Evolutionary conservation across 2,329 filamentous ascomycete genomes (phyloP), one percentile per base, ranked within the genome.

Genomic region (Fusarium sororula): DNA sequence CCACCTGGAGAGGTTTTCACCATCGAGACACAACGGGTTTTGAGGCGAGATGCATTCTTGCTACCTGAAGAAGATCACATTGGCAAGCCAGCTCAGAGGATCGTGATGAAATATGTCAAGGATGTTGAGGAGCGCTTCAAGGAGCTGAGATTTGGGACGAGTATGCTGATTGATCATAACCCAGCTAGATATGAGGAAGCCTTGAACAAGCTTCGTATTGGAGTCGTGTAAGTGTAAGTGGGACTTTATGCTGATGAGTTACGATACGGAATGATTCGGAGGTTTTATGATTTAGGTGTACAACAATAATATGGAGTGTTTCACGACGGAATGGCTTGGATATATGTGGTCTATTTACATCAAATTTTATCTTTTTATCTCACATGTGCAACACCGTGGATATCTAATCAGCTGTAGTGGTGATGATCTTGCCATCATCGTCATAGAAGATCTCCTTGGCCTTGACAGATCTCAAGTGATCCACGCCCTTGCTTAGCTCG

Each of bases 1-100:
- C 93, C 93, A 3, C 93, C 93, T 0, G 93, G 93, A 2, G 93
- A 95, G 79, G 91, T 95, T 1, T 94, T 95, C 77, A 85, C 90
- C 5, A 87, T 95, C 6, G 92, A 94, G 82, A 91, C 87, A 30
- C 90, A 90, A 79, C 86, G 87, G 14, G 92, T 93, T 8, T 83
- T 94, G 68, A 87, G 92, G 73, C 84, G 92, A 18, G 90, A 93
- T 77, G 90, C 91, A 0, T 92, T 93, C 48, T 76, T 87, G 77
- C 81, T 76, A 67, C 83, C 78, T 30, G 83, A 81, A 9, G 82
- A 84, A 47, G 86, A 86, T 60, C 83, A 86, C 24, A 81, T 92
- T n/a, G 91, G 91, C 0, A 84, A 88, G 55, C 92, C 91, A 14
- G 93, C 93, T 12, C 90, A 89, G 48, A 85, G 92, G 58, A 89